A percentile compares a stretch with the other conserved stretches of the same genome.
These are phyloP conservation scores for Colletotrichum sp. DNA, from an alignment of 2,329 filamentous ascomycete genomes.

Conservation along the genomic window DNA sequence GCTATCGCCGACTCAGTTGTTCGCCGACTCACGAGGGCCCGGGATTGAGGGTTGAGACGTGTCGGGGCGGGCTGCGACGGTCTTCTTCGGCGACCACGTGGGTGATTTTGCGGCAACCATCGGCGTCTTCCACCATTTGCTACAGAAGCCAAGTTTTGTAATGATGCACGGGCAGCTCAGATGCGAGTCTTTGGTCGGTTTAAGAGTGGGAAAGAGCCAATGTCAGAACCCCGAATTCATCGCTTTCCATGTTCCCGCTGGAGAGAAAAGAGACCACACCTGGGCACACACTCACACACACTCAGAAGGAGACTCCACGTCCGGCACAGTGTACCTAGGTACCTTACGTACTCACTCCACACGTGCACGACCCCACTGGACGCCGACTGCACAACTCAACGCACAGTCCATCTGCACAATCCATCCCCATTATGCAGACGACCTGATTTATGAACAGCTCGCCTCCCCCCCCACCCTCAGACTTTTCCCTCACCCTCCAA, in stretches of 20 bases:
- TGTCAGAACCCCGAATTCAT: neutral
- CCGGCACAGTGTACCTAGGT: neutral
- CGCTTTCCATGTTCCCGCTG: neutral
- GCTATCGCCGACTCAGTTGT: neutral
- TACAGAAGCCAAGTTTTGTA: neutral
- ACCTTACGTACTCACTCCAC: neutral
- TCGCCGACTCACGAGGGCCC: neutral
- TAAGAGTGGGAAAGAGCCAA: neutral
- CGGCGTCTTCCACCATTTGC: neutral
- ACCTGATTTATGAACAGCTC: neutral
- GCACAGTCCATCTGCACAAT: neutral
- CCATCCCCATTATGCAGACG: neutral
- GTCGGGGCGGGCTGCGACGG: neutral
- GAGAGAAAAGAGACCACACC: neutral
- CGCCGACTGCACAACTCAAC: neutral
- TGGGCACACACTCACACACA: neutral
- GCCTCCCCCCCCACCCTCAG: neutral
- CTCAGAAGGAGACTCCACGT: neutral
- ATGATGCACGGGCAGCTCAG: neutral
- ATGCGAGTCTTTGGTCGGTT: neutral
- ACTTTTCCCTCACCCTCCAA: slow-evolving; percentile 4
- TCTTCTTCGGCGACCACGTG: slow-evolving; percentile 6
- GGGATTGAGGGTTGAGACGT: neutral
- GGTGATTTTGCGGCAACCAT: neutral
- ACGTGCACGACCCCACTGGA: neutral